Evolutionary conservation across 2,329 filamentous ascomycete species (phyloP).

Genomic region (Gnomoniopsis smithogilvyi): DNA sequence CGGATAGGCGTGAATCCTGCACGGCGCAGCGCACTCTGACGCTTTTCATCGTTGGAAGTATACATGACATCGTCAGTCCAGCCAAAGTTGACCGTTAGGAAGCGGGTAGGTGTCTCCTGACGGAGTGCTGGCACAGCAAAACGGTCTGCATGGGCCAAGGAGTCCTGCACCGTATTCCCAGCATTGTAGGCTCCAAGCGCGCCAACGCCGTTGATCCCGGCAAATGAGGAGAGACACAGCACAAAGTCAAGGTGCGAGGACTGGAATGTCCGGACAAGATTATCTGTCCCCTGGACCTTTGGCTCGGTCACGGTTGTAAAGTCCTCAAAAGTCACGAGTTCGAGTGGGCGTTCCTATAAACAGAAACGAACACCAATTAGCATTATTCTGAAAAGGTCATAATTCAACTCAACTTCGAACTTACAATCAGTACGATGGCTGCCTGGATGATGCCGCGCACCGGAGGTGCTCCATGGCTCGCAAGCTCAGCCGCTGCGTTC

Average conservation of each 20-base stretch:
- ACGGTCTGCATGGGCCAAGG: background rate
- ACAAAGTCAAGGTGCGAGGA: slow-evolving; percentile 38
- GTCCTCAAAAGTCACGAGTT: slow-evolving; percentile 49
- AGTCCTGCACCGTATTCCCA: slow-evolving; percentile 3
- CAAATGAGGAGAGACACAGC: slow-evolving; percentile 50
- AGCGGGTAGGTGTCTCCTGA: background rate
- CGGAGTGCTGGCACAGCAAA: background rate
- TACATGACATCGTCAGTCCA: background rate
- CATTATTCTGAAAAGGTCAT: background rate
- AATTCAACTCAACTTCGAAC: slow-evolving; percentile 16
- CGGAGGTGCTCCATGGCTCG: slow-evolving; percentile 32
- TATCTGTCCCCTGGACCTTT: slow-evolving; percentile 46
- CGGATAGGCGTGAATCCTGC: background rate
- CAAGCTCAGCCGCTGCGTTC: background rate
- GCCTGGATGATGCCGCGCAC: slow-evolving; percentile 44
- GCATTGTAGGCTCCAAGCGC: slow-evolving; percentile 53
- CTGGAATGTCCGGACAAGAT: slow-evolving; percentile 45
- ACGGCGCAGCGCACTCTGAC: background rate
- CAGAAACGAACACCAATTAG: too few species aligned
- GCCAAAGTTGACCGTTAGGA: slow-evolving; percentile 4
- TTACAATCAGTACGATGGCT: slow-evolving; percentile 46
- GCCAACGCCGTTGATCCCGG: slow-evolving; percentile 52
- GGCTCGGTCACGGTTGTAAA: slow-evolving; percentile 45
- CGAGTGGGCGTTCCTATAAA: slow-evolving; percentile 43
- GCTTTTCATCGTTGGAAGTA: background rate